Evolutionary conservation across 2,329 filamentous ascomycete species (phyloP), one percentile per base, ranked within the genome.

Genomic region (Simplicillium sp.): DNA sequence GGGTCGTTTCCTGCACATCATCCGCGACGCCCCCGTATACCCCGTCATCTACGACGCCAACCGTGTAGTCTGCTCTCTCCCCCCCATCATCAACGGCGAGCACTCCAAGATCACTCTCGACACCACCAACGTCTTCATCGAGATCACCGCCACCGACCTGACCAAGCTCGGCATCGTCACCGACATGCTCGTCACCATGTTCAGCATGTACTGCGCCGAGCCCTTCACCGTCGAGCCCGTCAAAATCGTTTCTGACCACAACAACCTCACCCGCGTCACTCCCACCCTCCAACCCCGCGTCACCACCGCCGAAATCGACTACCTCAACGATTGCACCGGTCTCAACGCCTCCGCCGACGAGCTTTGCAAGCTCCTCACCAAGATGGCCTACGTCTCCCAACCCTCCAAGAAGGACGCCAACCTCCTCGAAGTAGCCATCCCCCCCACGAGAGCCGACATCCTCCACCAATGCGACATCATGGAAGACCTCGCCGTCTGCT

Each of bases 401-500:
- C 89, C 87, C 3, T 92, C 87, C 1, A 65, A 71, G 41, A 74
- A 76, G 46, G 73, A 83, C 46, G 63, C 75, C 41, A 81, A 86
- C 56, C 67, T 92, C 38, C 71, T 94, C 45, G 83, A 94, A 54
- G 81, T 97, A 20, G 75, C 82, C 29, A 77, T 97, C 17, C 92
- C 92, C 8, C 79, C 89, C 28, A 97, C 89, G 36, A 80, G 92
- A 47, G 90, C 92, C 37, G 92, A 98, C 61, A 83, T 98, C 34
- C 80, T 98, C 28, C 92, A 98, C 63, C 85, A 96, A 58, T 94
- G 88, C 54, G 92, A 98, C 59, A 86, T 98, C 51, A 98, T 98
- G 90, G 92, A 98, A 67, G 94, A 98, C 58, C 82, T 94, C 15
- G 92, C 88, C 33, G 92, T 98, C 49, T 88, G 87, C 40, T 96